These are phyloP conservation scores for Mrakia hoshinonis DNA, from an alignment of 768 basidiomycete genomes.

Conservation along the genomic window DNA sequence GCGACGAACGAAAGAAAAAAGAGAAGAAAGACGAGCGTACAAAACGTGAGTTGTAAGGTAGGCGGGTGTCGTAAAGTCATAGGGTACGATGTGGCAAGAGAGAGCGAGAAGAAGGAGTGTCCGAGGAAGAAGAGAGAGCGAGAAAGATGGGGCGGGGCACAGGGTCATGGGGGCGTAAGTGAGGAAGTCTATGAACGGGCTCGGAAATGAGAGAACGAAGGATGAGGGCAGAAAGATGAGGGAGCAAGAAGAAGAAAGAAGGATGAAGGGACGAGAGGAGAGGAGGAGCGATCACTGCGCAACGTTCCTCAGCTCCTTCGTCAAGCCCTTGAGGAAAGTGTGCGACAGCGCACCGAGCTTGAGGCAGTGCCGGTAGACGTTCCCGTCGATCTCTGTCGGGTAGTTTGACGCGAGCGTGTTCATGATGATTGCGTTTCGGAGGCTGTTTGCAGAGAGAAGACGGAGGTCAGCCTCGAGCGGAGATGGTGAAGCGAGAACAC, in stretches of 20 bases:
- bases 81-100: background rate
- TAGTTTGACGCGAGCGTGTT: conserved; percentile 18
- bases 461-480: background rate
- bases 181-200: background rate
- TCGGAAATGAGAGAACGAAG: background rate
- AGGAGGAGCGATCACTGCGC: background rate
- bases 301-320: background rate
- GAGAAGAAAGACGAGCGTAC: conserved; percentile 1
- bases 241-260: no score
- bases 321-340: background rate
- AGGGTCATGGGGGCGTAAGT: background rate
- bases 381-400: background rate
- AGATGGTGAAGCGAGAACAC: background rate
- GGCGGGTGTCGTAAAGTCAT: background rate
- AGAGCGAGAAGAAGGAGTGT: background rate
- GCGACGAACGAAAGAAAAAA: no score
- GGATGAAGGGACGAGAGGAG: background rate
- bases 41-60: background rate
- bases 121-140: background rate
- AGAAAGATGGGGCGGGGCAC: background rate
- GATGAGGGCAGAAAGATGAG: background rate
- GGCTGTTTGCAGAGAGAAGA: background rate
- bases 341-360: conserved; percentile 6
- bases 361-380: conserved; percentile 6
- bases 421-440: conserved; percentile 23